phyloP scores from a whole-genome alignment of 1,284 basidiomycete species.

The Rhodotorula sp. region DNA sequence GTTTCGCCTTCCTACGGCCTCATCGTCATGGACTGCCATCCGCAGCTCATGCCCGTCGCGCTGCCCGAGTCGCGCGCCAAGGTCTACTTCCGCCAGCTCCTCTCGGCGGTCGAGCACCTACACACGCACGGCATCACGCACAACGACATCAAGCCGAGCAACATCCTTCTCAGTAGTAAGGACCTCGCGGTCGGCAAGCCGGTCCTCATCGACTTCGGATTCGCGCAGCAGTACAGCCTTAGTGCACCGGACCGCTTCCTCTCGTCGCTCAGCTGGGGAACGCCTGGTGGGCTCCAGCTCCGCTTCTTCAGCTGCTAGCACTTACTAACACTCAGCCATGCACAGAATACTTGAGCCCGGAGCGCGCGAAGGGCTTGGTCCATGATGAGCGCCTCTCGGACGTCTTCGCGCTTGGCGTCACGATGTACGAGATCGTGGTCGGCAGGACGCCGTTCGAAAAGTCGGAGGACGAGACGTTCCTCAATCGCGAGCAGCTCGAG shows the following conservation, averaged over 20 bases:
- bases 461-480: conserved; percentile 73
- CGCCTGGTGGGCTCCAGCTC: conserved; percentile 1
- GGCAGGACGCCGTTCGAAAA: conserved; percentile 90
- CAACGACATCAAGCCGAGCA: conserved; percentile 85
- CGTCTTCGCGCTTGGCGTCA: conserved; percentile 87
- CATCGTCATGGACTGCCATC: conserved; percentile 66
- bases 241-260: conserved; percentile 29
- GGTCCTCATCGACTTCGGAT: conserved; percentile 58
- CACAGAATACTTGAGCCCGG: conserved; percentile 72
- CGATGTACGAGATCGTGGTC: conserved; percentile 86
- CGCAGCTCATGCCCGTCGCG: conserved; percentile 78
- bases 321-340: not conserved
- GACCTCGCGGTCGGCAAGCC: conserved; percentile 58
- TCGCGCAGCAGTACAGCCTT: conserved; percentile 72
- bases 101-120: conserved; percentile 69
- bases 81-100: conserved; percentile 76
- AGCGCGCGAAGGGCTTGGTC: conserved; percentile 76
- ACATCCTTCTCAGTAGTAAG: conserved; percentile 82
- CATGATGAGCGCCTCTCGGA: conserved; percentile 92
- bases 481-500: conserved; percentile 75
- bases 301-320: too few species aligned
- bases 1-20: conserved; percentile 85
- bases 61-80: conserved; percentile 74
- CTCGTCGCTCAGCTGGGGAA: conserved; percentile 27
- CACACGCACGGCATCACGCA: conserved; percentile 69